Base-by-base conservation (phyloP, 805 yeast species). In the Metschnikowia lunata region DNA sequence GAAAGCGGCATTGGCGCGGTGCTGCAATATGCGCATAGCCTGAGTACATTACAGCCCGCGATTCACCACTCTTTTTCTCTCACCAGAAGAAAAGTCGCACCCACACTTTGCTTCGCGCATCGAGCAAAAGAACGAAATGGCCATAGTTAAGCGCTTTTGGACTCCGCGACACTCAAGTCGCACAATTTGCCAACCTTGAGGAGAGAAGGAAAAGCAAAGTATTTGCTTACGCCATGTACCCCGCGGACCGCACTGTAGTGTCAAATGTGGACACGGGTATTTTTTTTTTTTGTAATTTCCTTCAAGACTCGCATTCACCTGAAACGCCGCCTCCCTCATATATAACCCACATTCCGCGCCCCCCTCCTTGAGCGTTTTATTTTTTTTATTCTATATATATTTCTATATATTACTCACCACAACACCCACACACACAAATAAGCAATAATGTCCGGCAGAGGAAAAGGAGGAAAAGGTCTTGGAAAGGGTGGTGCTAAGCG, bases 401-500 rank as follows among this genome's bases (percentile, higher is more conserved):
- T 29, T 29, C 31, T 29, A 36, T 36, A 31, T 42, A 40, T 35
- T 40, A 37, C 33, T 26, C 31, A 29, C 37, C 26, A 35, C 11
- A 10, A 29, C 40, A 37, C 26, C 36, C 14, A 40, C 29, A 18
- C 6, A 42, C 45, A 37, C 37, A 37, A 28, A 37, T 36, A 42
- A 42, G 9, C 23, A 36, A 37, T 27, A n/a, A 89, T 89, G 97
- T 88, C 97, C 72, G 97, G 98, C 74, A 90, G 97, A 83, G 99
- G 99, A 69, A 91, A 93, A 88, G 98, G 98, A 71, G 99, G 98
- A 70, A 93, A 93, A 87, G 99, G 99, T 78, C 82, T 93, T 65
- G 99, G 99, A 69, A 93, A 93, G 80, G 98, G 97, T 78, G 99
- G 99, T 80, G 99, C 99, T 66, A 91, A 91, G 85, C 89, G 99